Percentiles rank a stretch among this genome's conserved stretches.
Conservation (phyloP, 495 filamentous ascomycete genomes). For the Aspergillus affinis region DNA sequence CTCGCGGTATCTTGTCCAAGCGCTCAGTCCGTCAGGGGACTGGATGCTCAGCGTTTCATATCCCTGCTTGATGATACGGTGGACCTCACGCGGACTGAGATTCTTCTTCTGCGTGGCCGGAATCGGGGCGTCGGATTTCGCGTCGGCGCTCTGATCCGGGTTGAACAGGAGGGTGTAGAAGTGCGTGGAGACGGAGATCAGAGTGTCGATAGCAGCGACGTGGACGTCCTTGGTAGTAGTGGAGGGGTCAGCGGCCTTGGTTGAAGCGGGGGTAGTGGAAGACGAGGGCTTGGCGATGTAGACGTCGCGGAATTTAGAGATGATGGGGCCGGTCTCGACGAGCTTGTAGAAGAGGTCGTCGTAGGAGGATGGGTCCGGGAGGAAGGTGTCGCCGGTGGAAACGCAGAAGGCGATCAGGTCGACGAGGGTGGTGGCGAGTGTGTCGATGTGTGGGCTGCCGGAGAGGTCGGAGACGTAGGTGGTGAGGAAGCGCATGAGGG, state of each 20-base stretch:
- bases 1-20: constrained; percentile 73
- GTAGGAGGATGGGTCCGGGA: constrained; percentile 85
- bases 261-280: constrained; percentile 12
- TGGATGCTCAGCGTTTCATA: constrained; percentile 92
- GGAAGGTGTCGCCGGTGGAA: constrained; percentile 85
- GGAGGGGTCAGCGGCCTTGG: constrained; percentile 15
- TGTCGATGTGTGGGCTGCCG: constrained; percentile 58
- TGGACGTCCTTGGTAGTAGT: constrained; percentile 27
- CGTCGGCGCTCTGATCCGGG: constrained; percentile 45
- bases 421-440: constrained; percentile 55
- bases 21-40: constrained; percentile 76
- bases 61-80: constrained; percentile 88
- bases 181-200: constrained; percentile 82
- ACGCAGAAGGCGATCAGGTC: constrained; percentile 84
- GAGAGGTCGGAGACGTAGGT: constrained; percentile 78
- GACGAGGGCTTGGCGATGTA: constrained; percentile 46
- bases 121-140: constrained; percentile 29
- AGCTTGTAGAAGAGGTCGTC: constrained; percentile 99
- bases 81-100: constrained; percentile 79
- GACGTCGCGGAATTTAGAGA: constrained; percentile 78
- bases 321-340: constrained; percentile 83
- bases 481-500: constrained; percentile 86
- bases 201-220: constrained; percentile 67
- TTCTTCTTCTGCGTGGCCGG: constrained; percentile 52
- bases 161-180: constrained; percentile 80